A percentile compares a stretch with the other conserved stretches of the same genome.
These are phyloP conservation scores for Anisodus acutangulus DNA, from an alignment of 257 asterid genomes.

Conservation along the genomic window DNA sequence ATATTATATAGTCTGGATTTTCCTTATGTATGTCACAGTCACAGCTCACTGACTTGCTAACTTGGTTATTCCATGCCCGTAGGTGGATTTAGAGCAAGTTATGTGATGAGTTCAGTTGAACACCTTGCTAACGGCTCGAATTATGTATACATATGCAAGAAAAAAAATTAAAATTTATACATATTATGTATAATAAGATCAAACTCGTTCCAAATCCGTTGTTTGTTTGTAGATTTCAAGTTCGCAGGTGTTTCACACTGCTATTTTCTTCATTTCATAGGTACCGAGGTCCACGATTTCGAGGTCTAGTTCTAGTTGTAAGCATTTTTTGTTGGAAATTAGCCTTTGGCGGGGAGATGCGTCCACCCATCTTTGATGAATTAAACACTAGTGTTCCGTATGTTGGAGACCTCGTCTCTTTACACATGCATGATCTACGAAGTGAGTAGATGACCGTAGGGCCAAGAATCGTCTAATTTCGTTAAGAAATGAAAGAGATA, in stretches of 20 bases:
- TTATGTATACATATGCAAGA: not conserved
- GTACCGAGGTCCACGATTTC: not conserved
- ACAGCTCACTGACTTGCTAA: conserved; percentile 2
- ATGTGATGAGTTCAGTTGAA: not conserved
- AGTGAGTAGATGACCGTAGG: too few relatives aligned
- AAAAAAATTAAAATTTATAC: not conserved
- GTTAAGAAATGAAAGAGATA: too few relatives aligned
- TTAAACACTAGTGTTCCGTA: too few relatives aligned
- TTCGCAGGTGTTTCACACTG: not conserved
- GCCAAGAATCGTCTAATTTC: too few relatives aligned
- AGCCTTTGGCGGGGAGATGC: too few relatives aligned
- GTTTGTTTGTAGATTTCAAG: not conserved
- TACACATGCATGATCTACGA: too few relatives aligned
- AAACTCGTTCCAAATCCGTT: not conserved
- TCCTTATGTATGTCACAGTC: not conserved
- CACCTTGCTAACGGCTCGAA: not conserved
- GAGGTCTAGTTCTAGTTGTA: not conserved
- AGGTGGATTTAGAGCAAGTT: not conserved
- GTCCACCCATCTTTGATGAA: too few relatives aligned
- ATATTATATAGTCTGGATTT: not conserved
- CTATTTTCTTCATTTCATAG: not conserved
- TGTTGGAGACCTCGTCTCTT: too few relatives aligned
- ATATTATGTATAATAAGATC: not conserved
- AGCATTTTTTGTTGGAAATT: not conserved
- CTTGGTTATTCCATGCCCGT: conserved; percentile 11